phyloP scores from a whole-genome alignment of 2,329 filamentous ascomycete species.

The Epichloe brachyelytri region DNA sequence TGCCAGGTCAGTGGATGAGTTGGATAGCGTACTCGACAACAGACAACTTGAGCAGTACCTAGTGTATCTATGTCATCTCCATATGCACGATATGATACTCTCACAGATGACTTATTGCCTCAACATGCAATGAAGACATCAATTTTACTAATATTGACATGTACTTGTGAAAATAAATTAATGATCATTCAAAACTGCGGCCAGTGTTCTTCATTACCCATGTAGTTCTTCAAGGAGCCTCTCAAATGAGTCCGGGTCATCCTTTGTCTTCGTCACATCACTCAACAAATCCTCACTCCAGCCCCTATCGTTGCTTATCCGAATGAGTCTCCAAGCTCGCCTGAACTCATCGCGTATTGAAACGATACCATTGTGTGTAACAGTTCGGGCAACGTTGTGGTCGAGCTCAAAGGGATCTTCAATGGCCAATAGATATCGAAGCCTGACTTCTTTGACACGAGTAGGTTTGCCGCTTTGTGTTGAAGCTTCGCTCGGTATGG shows the following conservation, averaged over 20 bases:
- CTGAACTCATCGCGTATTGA: conserved; percentile 76
- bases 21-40: not conserved
- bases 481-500: conserved; percentile 6
- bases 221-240: conserved; percentile 23
- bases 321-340: conserved; percentile 62
- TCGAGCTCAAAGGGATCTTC: conserved; percentile 84
- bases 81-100: not conserved
- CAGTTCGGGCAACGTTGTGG: conserved; percentile 79
- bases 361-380: conserved; percentile 70
- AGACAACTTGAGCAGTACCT: not conserved
- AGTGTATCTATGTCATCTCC: not conserved
- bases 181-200: not conserved
- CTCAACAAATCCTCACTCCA: conserved; percentile 38
- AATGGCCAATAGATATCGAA: conserved; percentile 77
- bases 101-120: not conserved
- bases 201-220: conserved; percentile 12
- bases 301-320: conserved; percentile 30
- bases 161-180: too few species aligned
- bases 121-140: not conserved
- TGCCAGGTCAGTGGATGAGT: too few species aligned
- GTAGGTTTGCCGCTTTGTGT: conserved; percentile 17
- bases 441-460: conserved; percentile 55
- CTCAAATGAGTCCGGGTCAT: conserved; percentile 13
- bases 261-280: conserved; percentile 27
- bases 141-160: too few species aligned